phyloP scores from a whole-genome alignment of 2,329 filamentous ascomycete genomes.

The Aspergillus oerlinghausenensis region DNA sequence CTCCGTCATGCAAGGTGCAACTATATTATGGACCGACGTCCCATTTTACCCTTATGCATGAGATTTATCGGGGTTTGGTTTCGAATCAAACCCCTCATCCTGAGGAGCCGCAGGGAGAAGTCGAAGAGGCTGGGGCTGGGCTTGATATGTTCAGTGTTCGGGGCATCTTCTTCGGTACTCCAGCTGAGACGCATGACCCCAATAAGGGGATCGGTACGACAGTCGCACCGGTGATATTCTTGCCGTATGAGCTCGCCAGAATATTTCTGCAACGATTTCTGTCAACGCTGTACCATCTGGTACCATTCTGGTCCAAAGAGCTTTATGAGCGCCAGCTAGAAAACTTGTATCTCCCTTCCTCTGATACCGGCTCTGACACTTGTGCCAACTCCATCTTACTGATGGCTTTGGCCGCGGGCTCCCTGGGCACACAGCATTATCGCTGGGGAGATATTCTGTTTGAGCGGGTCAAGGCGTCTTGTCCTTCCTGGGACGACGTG shows the following conservation, averaged over 20 bases:
- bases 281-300: constrained; percentile 37
- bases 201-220: constrained; percentile 18
- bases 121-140: constrained; percentile 36
- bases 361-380: constrained; percentile 29
- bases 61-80: constrained; percentile 33
- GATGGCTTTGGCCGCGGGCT: constrained; percentile 35
- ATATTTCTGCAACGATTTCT: constrained; percentile 39
- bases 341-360: constrained; percentile 30
- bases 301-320: constrained; percentile 34
- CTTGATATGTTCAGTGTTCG: constrained; percentile 37
- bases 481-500: constrained; percentile 38
- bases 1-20: constrained; percentile 42
- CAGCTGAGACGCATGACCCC: constrained; percentile 30
- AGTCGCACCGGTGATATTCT: constrained; percentile 31
- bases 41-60: constrained; percentile 43
- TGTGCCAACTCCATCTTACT: constrained; percentile 37
- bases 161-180: constrained; percentile 38
- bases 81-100: constrained; percentile 15
- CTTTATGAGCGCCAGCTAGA: constrained; percentile 34
- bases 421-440: constrained; percentile 37
- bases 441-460: constrained; percentile 40
- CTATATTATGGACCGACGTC: constrained; percentile 47
- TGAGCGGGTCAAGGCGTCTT: constrained; percentile 40
- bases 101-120: constrained; percentile 24
- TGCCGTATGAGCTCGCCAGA: constrained; percentile 37